Evolutionary conservation across 1,284 basidiomycete species (phyloP), one percentile per base, ranked within the genome.

Genomic region (Ustilago cynodontis): DNA sequence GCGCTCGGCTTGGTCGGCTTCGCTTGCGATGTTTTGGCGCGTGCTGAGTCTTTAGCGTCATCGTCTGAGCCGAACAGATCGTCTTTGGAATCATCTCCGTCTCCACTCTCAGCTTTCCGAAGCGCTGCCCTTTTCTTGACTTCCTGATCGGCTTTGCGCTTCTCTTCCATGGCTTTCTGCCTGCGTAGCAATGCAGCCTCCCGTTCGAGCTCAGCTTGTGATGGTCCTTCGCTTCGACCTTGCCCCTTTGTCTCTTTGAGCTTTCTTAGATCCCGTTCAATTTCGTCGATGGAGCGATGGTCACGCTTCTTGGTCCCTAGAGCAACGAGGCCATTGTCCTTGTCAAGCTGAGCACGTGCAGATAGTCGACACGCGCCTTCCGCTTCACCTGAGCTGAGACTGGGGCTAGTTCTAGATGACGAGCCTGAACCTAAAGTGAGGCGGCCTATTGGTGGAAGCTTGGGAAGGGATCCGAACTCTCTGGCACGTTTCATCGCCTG

Each of bases 221-320:
- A 65, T 1, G 59, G 59, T 10, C 55, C 65, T 8, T 59, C 56
- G 18, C 39, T 62, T 4, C 43, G 51, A 28, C 56, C 56, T 5
- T 65, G 31, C 13, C 53, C 62, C 22, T 70, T 67, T 31, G 45
- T 62, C 39, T 76, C 72, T 47, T 66, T 74, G 31, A 76, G 55
- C 33, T 51, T 70, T 33, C 67, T 57, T 16, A 77, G 66, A 43
- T 82, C 80, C 3, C 78, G 57, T 52, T 82, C 80, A 31, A 82
- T 72, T 61, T 80, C 78, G 61, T 80, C 80, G 41, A 82, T 79
- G 14, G 68, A 68, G 16, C 78, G 61, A n/a, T 74, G 66, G 20
- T 77, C 78, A 14, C 72, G 67, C 65, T 75, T 77, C 41, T 66
- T 71, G 22, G 65, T 72, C 8, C 80, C 80, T 9, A 82, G 57